These are phyloP conservation scores for Phlegmacium glaucopus DNA, from an alignment of 768 basidiomycete species.

Conservation along the genomic window DNA sequence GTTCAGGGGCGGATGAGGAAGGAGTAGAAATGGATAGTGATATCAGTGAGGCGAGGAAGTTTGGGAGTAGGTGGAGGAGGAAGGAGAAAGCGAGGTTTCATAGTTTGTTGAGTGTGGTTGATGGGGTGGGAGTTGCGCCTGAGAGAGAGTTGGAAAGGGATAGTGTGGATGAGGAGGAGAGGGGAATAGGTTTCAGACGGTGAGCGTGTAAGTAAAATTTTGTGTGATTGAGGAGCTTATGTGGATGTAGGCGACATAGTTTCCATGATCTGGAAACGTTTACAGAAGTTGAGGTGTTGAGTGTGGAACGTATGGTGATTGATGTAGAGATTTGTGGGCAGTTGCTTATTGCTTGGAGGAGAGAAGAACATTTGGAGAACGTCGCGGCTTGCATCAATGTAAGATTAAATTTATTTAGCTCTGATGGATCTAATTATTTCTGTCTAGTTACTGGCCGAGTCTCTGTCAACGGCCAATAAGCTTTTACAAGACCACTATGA, in stretches of 20 bases:
- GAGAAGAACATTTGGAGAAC: constrained; percentile 66
- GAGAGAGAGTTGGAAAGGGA: constrained; percentile 18
- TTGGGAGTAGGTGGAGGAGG: constrained; percentile 15
- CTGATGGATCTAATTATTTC: constrained; percentile 5
- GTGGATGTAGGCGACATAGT: constrained; percentile 49
- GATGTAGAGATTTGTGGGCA: constrained; percentile 81
- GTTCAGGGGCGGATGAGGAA: not conserved
- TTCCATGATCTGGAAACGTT: constrained; percentile 61
- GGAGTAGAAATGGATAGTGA: constrained; percentile 62
- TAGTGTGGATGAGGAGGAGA: constrained; percentile 11
- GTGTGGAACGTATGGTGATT: constrained; percentile 64
- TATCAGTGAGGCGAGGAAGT: constrained; percentile 68
- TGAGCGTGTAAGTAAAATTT: constrained; percentile 10
- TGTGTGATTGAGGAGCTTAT: constrained; percentile 1
- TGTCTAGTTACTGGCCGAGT: constrained; percentile 44
- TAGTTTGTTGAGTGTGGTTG: constrained; percentile 25
- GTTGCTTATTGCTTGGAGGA: constrained; percentile 61
- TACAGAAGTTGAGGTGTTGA: constrained; percentile 43
- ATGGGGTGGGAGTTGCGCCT: constrained; percentile 19
- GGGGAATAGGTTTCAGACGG: constrained; percentile 22
- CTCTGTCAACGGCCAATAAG: constrained; percentile 53
- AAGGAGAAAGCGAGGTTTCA: constrained; percentile 10
- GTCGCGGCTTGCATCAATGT: constrained; percentile 60
- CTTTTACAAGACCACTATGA: constrained; percentile 59
- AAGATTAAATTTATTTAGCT: constrained; percentile 8